A percentile compares a stretch with the other conserved stretches of the same genome.
phyloP scores from a whole-genome alignment of 495 filamentous ascomycete species.

The Talaromyces liani region DNA sequence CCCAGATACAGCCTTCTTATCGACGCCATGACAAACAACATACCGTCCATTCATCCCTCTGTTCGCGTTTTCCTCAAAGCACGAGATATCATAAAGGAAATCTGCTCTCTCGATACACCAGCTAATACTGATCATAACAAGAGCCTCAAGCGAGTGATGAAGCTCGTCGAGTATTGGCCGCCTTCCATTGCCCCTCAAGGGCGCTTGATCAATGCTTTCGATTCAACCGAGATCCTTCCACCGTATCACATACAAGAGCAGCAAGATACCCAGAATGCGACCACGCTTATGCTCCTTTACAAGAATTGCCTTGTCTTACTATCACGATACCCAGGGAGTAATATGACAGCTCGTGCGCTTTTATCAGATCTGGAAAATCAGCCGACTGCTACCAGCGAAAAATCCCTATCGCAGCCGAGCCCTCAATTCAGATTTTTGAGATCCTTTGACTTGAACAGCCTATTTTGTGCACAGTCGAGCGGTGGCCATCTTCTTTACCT shows the following conservation, averaged over 20 bases:
- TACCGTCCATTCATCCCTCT: slow-evolving; percentile 78
- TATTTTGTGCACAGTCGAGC: slow-evolving; percentile 68
- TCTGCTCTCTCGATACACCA: slow-evolving; percentile 78
- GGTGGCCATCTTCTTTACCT: slow-evolving; percentile 70
- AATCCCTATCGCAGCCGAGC: slow-evolving; percentile 19
- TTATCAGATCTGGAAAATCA: slow-evolving; percentile 68
- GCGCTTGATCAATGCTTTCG: slow-evolving; percentile 75
- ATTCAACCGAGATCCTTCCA: slow-evolving; percentile 68
- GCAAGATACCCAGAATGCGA: slow-evolving; percentile 26
- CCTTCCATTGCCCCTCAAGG: slow-evolving; percentile 61
- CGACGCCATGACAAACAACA: slow-evolving; percentile 79
- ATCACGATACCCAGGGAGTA: slow-evolving; percentile 52
- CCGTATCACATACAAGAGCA: slow-evolving; percentile 53
- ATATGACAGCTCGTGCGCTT: slow-evolving; percentile 66
- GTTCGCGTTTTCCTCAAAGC: slow-evolving; percentile 74
- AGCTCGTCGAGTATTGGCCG: slow-evolving; percentile 77
- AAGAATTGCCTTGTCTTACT: slow-evolving; percentile 73
- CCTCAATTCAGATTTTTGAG: slow-evolving; percentile 66
- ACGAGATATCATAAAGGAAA: slow-evolving; percentile 84
- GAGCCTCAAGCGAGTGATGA: slow-evolving; percentile 62
- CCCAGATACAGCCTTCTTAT: slow-evolving; percentile 94
- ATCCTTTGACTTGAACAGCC: slow-evolving; percentile 59
- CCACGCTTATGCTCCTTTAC: slow-evolving; percentile 77
- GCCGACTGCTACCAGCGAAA: slow-evolving; percentile 40
- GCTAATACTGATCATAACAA: slow-evolving; percentile 57